These are phyloP conservation scores for Bipolaris oryzae DNA, from an alignment of 2,329 filamentous ascomycete genomes.

Conservation along the genomic window DNA sequence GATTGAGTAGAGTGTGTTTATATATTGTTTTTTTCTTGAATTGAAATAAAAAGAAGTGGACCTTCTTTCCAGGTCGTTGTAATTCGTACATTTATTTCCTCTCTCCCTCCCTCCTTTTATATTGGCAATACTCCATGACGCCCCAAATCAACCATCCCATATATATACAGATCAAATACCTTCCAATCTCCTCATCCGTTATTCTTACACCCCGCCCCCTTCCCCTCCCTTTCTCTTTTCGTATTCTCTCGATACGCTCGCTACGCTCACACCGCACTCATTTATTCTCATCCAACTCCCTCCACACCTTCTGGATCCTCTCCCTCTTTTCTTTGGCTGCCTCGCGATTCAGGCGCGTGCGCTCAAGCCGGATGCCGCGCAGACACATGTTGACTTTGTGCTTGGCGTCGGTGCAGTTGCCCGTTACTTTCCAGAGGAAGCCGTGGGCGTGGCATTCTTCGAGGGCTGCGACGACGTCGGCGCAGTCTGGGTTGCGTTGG, in stretches of 20 bases:
- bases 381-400: slow-evolving; percentile 83
- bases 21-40: slow-evolving; percentile 4
- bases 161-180: not conserved
- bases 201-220: not conserved
- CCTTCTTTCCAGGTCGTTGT: slow-evolving; percentile 1
- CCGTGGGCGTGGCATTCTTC: slow-evolving; percentile 94
- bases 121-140: not conserved
- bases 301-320: slow-evolving; percentile 77
- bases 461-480: slow-evolving; percentile 89
- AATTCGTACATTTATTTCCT: slow-evolving; percentile 6
- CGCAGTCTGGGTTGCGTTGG: slow-evolving; percentile 71
- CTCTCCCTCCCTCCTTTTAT: too few species aligned
- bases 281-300: slow-evolving; percentile 75
- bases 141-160: too few species aligned
- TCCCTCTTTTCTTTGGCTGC: slow-evolving; percentile 70
- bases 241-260: too few species aligned
- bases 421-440: slow-evolving; percentile 88
- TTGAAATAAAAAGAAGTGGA: slow-evolving; percentile 3
- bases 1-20: slow-evolving; percentile 35
- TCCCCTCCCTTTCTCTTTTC: not conserved
- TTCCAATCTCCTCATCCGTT: not conserved
- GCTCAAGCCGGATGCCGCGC: slow-evolving; percentile 76
- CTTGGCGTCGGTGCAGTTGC: slow-evolving; percentile 89
- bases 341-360: slow-evolving; percentile 77
- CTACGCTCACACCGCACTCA: slow-evolving; percentile 12